These are phyloP conservation scores for Diaporthe caulivora DNA, from an alignment of 2,329 filamentous ascomycete genomes.

Conservation along the genomic window DNA sequence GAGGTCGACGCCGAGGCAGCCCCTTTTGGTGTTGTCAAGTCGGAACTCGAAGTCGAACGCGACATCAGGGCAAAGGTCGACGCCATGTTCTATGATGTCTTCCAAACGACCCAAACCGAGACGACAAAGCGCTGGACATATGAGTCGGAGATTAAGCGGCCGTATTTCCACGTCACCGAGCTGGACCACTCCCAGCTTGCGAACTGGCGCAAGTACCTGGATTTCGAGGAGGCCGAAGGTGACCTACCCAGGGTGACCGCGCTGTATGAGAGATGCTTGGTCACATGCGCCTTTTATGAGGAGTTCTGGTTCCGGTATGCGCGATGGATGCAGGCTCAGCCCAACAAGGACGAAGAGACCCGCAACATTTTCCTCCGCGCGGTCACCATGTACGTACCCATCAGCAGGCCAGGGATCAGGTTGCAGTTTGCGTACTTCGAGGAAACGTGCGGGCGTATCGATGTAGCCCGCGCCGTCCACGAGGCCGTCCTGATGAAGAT, in stretches of 20 bases:
- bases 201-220: conserved; percentile 97
- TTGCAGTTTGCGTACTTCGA: conserved; percentile 96
- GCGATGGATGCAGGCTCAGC: conserved; percentile 89
- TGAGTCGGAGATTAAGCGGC: conserved; percentile 93
- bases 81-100: conserved; percentile 82
- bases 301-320: conserved; percentile 99
- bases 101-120: conserved; percentile 85
- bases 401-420: conserved; percentile 85
- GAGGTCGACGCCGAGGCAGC: conserved; percentile 78
- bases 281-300: conserved; percentile 94
- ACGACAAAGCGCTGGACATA: conserved; percentile 95
- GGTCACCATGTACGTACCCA: conserved; percentile 85
- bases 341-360: conserved; percentile 87
- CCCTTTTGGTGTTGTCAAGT: conserved; percentile 62
- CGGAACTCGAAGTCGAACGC: conserved; percentile 84
- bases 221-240: conserved; percentile 92
- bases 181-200: conserved; percentile 85
- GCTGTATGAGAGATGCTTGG: conserved; percentile 92
- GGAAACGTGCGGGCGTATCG: conserved; percentile 82
- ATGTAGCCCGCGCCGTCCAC: conserved; percentile 87
- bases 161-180: conserved; percentile 96
- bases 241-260: conserved; percentile 81
- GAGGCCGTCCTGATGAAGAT: conserved; percentile 80
- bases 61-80: conserved; percentile 86
- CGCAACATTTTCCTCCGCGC: conserved; percentile 93